Evolutionary conservation across 1,139 yeast genomes (phyloP), one percentile per base, ranked within the genome.

Genomic region (Pichia cactophila): DNA sequence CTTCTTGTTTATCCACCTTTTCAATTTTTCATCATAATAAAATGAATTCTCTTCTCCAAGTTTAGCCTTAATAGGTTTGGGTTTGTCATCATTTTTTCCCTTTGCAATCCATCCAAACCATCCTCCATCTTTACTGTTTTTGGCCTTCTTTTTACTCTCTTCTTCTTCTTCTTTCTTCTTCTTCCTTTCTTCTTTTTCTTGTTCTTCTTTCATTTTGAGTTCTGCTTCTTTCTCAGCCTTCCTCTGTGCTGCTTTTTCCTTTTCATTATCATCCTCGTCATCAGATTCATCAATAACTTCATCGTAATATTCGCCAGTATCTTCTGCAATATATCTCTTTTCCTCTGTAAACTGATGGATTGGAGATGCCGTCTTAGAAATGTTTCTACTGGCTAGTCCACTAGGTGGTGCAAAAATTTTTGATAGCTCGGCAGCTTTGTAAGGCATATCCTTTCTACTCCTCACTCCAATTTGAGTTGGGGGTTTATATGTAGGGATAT

Each of bases 1-100:
- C 53, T 81, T 80, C 53, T 79, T 80, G 61, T 87, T 83, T 48
- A 92, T 80, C 96, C 97, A 92, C 61, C 96, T 76, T 62, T 85
- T 83, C 61, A 86, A 76, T 53, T 84, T 80, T 59, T 87, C 94
- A 67, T 90, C 96, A 63, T 81, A 94, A 58, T 79, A 79, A 60
- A 92, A 84, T 38, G 78, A 72, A 61, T 75, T 85, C 55, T 81
- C 78, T 51, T 86, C 89, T 10, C 98, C 98, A 54, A 92, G 70
- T 60, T 92, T 89, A 35, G 97, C 97, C 58, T 80, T 78, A 1
- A 94, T 86, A 62, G 85, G 86, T 41, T 86, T 84, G 50, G 79
- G 83, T 45, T 81, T 83, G 48, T 80, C 78, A 46, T 71, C 70
- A 43, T 64, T 60, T 41, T 56, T 64, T 10, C 70, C 68, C 45